Base-by-base conservation (phyloP, 805 yeast species). In the Candida ascalaphidarum region DNA sequence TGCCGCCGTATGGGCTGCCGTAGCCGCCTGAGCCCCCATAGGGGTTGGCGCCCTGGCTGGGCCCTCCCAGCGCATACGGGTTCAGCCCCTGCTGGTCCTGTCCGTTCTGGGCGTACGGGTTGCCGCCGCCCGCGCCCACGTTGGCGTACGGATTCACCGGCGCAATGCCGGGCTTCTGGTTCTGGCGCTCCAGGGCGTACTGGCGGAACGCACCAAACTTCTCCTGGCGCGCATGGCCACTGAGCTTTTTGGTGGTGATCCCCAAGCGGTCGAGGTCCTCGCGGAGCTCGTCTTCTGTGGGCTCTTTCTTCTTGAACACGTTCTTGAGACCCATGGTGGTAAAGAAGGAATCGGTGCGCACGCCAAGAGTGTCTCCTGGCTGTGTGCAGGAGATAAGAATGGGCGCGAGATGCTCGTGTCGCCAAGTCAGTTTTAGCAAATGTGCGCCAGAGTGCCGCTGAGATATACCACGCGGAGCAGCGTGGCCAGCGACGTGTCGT, bases 201-300 rank as follows among this genome's bases (percentile, higher is more conserved):
- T 53, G 55, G 29, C 52, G 53, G 48, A 66, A 71, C 13, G 72
- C 74, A 11, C 69, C 65, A 39, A 71, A 71, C 50, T 69, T 68
- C 36, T 65, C 66, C 32, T 59, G 55, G 24, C 73, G 52, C 11
- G 45, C 42, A 25, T 27, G 27, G 13, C 35, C 38, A 24, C 18
- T 34, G n/a, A 32, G 31, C 5, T 51, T 38, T 30, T 55, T 61
- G 16, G 68, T 61, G 9, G 69, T 40, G 21, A 71, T 56, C 7
- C 74, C 74, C 15, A 51, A 43, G 14, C 44, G 44, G 33, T 50
- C 55, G 33, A 71, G 50, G 21, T 52, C 55, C 26, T 59, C 59
- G 26, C 56, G 44, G 33, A 67, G 45, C 46, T 70, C 71, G 31
- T 55, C 62, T 33, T 65, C 70, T 16, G 69, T 61, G 21, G 68